phyloP scores from a whole-genome alignment of 140 eudicot species.

The Bidens hawaiensis region DNA sequence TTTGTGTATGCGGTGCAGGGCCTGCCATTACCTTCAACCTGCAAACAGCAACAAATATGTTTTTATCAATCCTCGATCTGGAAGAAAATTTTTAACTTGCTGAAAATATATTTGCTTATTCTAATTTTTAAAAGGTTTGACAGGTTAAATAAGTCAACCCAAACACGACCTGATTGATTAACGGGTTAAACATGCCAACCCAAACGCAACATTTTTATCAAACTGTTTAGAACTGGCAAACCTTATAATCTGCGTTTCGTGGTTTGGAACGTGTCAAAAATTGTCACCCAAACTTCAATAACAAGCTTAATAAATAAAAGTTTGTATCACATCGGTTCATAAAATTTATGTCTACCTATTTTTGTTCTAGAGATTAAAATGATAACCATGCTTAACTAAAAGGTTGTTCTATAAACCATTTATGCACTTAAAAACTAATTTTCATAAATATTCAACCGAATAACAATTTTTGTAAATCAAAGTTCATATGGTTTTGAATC shows the following conservation, averaged over 20 bases:
- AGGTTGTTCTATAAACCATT: not conserved
- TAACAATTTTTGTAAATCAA: not conserved
- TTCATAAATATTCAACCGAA: not conserved
- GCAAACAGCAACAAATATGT: constrained; percentile 13
- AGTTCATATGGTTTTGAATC: not conserved
- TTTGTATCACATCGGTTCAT: no score
- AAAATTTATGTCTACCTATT: not conserved
- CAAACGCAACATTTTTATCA: no score
- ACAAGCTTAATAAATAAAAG: not conserved
- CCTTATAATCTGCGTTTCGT: no score
- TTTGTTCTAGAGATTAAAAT: no score
- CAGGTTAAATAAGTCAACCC: no score
- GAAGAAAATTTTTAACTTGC: not conserved
- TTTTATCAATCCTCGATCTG: not conserved
- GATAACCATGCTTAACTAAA: not conserved
- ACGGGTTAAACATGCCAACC: no score
- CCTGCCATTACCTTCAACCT: constrained; percentile 76
- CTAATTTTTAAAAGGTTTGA: no score
- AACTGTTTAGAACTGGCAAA: not conserved
- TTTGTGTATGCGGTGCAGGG: constrained; percentile 78
- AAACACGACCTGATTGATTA: no score
- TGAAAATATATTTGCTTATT: no score
- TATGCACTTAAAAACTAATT: not conserved
- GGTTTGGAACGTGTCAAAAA: no score
- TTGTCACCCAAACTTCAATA: not conserved